These are phyloP conservation scores for Termitomyces sp. DNA, from an alignment of 768 basidiomycete genomes.

Conservation along the genomic window DNA sequence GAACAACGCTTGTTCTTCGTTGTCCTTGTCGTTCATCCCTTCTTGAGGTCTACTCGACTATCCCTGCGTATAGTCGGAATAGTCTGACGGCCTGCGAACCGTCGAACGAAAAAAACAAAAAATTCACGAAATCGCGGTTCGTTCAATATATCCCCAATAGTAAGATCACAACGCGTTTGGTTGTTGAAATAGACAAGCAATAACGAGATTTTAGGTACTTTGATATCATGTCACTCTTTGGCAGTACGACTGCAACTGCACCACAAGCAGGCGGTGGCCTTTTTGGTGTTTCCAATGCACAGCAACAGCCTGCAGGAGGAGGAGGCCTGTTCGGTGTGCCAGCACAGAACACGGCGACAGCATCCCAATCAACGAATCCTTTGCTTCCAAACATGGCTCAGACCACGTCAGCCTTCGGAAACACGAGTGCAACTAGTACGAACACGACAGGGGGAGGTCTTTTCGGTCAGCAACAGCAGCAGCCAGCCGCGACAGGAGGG, in stretches of 20 bases:
- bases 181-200: not conserved
- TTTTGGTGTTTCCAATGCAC: conserved; percentile 22
- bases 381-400: conserved; percentile 8
- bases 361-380: not conserved
- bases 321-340: conserved; percentile 23
- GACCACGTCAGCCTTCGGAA: conserved; percentile 14
- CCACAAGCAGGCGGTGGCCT: conserved; percentile 17
- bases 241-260: conserved; percentile 10
- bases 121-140: not conserved
- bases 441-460: conserved; percentile 13
- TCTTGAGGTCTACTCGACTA: not conserved
- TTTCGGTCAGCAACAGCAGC: conserved; percentile 17
- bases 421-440: conserved; percentile 7
- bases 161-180: conserved; percentile 4
- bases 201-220: not conserved
- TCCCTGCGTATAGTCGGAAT: not conserved
- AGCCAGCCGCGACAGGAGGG: conserved; percentile 14
- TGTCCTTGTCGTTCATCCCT: not conserved
- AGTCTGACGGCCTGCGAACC: not conserved
- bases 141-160: not conserved
- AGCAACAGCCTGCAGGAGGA: conserved; percentile 19
- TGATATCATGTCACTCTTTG: conserved; percentile 16
- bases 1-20: not conserved
- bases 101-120: not conserved
- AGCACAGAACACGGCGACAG: conserved; percentile 7